Evolutionary conservation across 2,329 filamentous ascomycete genomes (phyloP).

Genomic region (Cladophialophora psammophila): DNA sequence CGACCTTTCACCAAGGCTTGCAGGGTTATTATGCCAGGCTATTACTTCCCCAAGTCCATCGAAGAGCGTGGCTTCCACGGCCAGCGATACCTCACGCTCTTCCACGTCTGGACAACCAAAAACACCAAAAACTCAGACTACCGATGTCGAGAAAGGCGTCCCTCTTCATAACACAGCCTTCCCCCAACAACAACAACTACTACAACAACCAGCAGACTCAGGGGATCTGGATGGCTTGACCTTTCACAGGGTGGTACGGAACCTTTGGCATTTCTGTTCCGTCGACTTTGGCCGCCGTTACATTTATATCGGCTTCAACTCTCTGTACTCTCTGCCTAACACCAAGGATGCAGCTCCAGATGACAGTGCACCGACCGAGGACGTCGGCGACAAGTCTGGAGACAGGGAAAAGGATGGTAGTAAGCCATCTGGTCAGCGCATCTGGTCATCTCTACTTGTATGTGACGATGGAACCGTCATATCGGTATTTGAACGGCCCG

Average conservation of each 20-base stretch:
- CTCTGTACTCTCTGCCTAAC: conserved; percentile 47
- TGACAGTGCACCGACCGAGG: conserved; percentile 2
- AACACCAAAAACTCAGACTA: conserved; percentile 7
- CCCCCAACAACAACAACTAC: neutral
- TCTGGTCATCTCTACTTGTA: conserved; percentile 68
- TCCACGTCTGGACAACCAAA: neutral
- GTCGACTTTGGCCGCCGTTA: conserved; percentile 66
- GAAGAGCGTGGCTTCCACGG: neutral
- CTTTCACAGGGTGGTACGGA: conserved; percentile 64
- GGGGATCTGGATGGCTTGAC: conserved; percentile 13
- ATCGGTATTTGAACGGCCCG: conserved; percentile 55
- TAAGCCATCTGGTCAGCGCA: conserved; percentile 26
- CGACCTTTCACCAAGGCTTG: conserved; percentile 47
- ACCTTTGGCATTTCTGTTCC: conserved; percentile 78
- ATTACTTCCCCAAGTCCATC: neutral
- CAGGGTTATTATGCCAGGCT: conserved; percentile 44
- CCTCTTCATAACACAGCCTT: neutral
- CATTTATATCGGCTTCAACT: conserved; percentile 37
- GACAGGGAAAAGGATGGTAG: conserved; percentile 2
- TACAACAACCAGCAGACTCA: conserved; percentile 16
- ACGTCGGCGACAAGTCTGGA: neutral
- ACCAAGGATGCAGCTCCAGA: conserved; percentile 56
- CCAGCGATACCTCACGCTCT: neutral
- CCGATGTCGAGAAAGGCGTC: conserved; percentile 27
- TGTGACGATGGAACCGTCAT: conserved; percentile 42